Evolutionary conservation across 108 stramenopile genomes (phyloP).

Genomic region (Bacterosira constricta): DNA sequence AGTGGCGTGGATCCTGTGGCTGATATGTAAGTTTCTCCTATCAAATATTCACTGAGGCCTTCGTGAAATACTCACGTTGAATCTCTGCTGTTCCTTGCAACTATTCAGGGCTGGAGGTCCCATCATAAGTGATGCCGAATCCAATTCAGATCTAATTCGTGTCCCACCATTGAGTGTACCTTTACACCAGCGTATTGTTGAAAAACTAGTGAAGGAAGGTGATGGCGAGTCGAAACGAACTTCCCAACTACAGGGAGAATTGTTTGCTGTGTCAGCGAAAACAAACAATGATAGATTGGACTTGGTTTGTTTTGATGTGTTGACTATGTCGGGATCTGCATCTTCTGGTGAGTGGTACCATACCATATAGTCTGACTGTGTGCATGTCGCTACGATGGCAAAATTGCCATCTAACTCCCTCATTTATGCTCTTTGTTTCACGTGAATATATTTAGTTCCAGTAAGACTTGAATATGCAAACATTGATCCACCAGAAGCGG

Average conservation of each 20-base stretch:
- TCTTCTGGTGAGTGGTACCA: conserved; percentile 50
- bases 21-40: conserved; percentile 58
- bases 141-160: conserved; percentile 50
- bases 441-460: conserved; percentile 9
- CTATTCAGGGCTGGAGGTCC: conserved; percentile 62
- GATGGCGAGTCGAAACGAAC: conserved; percentile 65
- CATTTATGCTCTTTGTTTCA: background rate
- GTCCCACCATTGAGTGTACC: conserved; percentile 69
- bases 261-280: conserved; percentile 67
- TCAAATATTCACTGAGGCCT: background rate
- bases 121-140: conserved; percentile 37
- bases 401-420: background rate
- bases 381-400: too few species aligned
- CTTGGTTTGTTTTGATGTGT: conserved; percentile 57
- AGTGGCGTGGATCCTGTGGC: conserved; percentile 63
- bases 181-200: conserved; percentile 67
- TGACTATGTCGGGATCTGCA: conserved; percentile 61
- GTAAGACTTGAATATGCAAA: conserved; percentile 22
- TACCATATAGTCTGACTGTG: background rate
- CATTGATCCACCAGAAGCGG: conserved; percentile 6
- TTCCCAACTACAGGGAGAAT: conserved; percentile 59
- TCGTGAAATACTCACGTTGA: background rate
- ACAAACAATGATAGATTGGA: conserved; percentile 48
- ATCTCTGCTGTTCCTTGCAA: background rate
- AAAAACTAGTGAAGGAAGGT: conserved; percentile 52